phyloP scores from a whole-genome alignment of 495 filamentous ascomycete genomes.

The Penicillium silybi region DNA sequence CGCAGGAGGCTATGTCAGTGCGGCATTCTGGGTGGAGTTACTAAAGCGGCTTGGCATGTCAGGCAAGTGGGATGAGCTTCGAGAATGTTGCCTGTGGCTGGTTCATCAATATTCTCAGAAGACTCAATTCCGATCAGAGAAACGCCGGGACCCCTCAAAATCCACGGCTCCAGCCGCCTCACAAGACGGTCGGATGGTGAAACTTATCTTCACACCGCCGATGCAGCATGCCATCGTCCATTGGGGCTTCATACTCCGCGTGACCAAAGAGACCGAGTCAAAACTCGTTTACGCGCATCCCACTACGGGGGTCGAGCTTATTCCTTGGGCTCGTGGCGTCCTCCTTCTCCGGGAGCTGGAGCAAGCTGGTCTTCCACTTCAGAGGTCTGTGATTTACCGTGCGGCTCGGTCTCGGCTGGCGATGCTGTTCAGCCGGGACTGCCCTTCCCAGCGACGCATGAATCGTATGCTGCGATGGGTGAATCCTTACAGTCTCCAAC shows the following conservation, averaged over 20 bases:
- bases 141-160: background rate
- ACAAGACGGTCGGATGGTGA: constrained; percentile 26
- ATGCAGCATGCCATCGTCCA: constrained; percentile 52
- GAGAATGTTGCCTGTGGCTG: constrained; percentile 41
- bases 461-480: constrained; percentile 35
- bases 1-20: constrained; percentile 25
- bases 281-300: constrained; percentile 10
- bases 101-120: constrained; percentile 31
- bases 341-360: constrained; percentile 47
- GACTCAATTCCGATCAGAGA: background rate
- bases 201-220: constrained; percentile 39
- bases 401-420: constrained; percentile 48
- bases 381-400: constrained; percentile 27
- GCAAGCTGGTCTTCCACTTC: constrained; percentile 43
- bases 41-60: constrained; percentile 40
- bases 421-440: constrained; percentile 43
- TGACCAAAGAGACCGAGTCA: constrained; percentile 17
- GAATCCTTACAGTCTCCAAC: constrained; percentile 32
- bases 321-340: constrained; percentile 49
- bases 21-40: constrained; percentile 39
- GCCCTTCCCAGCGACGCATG: constrained; percentile 24
- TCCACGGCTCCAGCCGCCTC: background rate
- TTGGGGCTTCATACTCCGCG: constrained; percentile 54
- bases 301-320: constrained; percentile 11
- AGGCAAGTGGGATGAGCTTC: constrained; percentile 33